phyloP scores from a whole-genome alignment of 805 yeast species.

The Barnettozyma botsteinii region DNA sequence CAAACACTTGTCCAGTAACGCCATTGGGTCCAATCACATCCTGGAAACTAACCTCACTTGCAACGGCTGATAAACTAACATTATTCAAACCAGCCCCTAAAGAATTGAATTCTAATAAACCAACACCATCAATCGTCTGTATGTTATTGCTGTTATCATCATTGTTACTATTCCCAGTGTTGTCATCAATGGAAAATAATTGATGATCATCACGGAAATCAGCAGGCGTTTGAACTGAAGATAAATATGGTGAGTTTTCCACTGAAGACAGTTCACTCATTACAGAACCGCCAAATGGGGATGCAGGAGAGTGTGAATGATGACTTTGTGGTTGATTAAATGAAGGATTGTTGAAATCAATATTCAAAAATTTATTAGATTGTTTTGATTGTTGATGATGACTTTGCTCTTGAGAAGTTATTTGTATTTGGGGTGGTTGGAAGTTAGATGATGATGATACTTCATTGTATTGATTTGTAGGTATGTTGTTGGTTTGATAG shows the following conservation, averaged over 20 bases:
- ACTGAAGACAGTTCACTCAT: conserved; percentile 24
- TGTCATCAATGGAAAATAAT: conserved; percentile 1
- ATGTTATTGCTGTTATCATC: neutral
- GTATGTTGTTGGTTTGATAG: neutral
- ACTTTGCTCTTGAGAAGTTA: neutral
- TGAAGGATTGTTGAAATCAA: conserved; percentile 13
- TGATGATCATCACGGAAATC: conserved; percentile 16
- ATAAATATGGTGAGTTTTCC: conserved; percentile 22
- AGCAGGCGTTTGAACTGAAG: conserved; percentile 15
- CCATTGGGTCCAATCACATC: conserved; percentile 1
- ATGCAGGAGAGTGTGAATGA: conserved; percentile 3
- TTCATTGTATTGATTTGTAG: no score
- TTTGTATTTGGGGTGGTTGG: neutral
- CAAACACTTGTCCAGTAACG: neutral
- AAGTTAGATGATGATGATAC: neutral
- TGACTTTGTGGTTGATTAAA: conserved; percentile 15
- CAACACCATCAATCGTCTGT: conserved; percentile 4
- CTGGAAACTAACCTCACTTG: conserved; percentile 10
- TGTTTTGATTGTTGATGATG: neutral
- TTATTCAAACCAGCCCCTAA: conserved; percentile 4
- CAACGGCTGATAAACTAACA: conserved; percentile 6
- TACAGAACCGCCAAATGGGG: conserved; percentile 6
- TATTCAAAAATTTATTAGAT: conserved; percentile 9
- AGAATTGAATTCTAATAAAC: conserved; percentile 3
- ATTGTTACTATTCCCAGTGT: neutral